phyloP scores from a whole-genome alignment of 2,329 filamentous ascomycete species.

The Scedosporium dehoogii region DNA sequence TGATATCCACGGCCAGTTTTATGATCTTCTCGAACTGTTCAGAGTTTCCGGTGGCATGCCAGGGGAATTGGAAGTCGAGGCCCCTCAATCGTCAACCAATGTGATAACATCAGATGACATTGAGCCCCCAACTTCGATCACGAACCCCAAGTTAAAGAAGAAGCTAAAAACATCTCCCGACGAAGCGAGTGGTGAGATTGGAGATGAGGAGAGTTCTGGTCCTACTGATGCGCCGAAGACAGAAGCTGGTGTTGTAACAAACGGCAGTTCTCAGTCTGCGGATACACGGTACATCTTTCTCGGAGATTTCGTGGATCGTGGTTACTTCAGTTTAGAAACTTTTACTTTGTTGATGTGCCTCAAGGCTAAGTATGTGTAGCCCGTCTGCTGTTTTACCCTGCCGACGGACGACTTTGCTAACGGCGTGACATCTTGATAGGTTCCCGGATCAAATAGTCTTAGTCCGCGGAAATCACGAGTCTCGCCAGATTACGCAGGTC shows the following conservation, averaged over 20 bases:
- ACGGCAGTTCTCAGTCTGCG: conserved; percentile 33
- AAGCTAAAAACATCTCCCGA: conserved; percentile 58
- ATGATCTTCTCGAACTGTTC: conserved; percentile 94
- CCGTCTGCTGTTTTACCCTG: background rate
- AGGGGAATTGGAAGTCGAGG: conserved; percentile 62
- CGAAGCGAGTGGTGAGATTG: conserved; percentile 37
- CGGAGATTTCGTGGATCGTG: conserved; percentile 95
- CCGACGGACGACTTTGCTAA: conserved; percentile 12
- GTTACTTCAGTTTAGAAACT: conserved; percentile 95
- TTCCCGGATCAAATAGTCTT: conserved; percentile 93
- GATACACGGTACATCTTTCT: conserved; percentile 50
- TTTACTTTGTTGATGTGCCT: conserved; percentile 95
- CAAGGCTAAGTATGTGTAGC: conserved; percentile 50
- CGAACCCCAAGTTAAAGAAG: conserved; percentile 75
- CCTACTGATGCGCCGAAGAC: conserved; percentile 31
- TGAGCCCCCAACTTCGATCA: conserved; percentile 83
- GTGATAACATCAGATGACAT: conserved; percentile 86
- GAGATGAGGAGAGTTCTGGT: conserved; percentile 37
- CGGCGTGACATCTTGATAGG: conserved; percentile 37
- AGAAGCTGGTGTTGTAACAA: conserved; percentile 21
- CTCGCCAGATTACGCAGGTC: conserved; percentile 92
- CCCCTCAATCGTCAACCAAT: conserved; percentile 57
- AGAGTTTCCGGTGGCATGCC: conserved; percentile 95
- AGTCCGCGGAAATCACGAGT: conserved; percentile 96
- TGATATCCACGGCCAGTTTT: conserved; percentile 98